Base-by-base conservation (phyloP, 257 asterid species). In the Galeopsis tetrahit region DNA sequence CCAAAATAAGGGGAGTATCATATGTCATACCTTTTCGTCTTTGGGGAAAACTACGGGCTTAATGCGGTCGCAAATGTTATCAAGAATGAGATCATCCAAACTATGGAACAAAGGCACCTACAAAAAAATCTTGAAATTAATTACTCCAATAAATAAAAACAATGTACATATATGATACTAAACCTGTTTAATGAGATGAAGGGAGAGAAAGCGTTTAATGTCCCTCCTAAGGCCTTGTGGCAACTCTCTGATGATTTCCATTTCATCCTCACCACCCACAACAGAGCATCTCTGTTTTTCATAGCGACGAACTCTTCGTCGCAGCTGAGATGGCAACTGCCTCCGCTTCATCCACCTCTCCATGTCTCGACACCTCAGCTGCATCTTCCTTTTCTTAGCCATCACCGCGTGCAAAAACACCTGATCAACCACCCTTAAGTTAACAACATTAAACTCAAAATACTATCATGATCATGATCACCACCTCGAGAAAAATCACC, bases 311-410 rank as follows among this genome's bases (percentile, higher is more conserved):
- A 95, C 99, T 70, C 99, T 82, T 32, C 80, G 87, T 68, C 99
- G 79, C 36, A 95, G 83, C 13, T 73, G 87, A 5, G 95, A 81
- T 1, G 99, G 99, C 71, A 95, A 61, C 10, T 95, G 99, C 60
- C 99, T 81, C 62, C 98, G 84, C 76, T 52, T 88, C 99, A 95
- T 95, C 99, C 99, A 95, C 99, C 99, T 90, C 71, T 95, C 99
- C 95, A 95, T 85, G 76, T 95, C 99, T 31, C 98, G 78, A 73
- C 89, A 87, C 75, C 99, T 81, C 56, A 90, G 82, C 79, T 92
- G 99, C 97, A 90, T 88, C 79, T 89, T 95, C 75, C 94, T 82
- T 87, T 87, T 95, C 87, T 88, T 88, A 3, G 96, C 93, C 98
- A 92, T 91, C 44, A 93, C 96, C 55, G 98, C 89, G n/a, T 93